Base-by-base conservation (phyloP, 257 asterid species). In the Fraxinus americana region DNA sequence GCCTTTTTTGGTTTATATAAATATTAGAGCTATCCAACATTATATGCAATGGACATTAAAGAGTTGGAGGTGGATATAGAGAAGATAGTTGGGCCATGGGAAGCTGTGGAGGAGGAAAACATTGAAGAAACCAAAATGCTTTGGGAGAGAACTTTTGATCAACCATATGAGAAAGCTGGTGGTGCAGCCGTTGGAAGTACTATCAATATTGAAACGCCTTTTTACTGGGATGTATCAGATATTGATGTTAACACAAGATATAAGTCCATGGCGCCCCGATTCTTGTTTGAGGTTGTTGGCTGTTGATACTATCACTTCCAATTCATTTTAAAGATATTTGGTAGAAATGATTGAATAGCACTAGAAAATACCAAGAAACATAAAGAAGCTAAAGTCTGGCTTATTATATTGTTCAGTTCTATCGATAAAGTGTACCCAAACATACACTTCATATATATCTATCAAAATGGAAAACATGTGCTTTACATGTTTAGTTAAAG, bases 91-190 rank as follows among this genome's bases (percentile, higher is more conserved):
- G 84, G 89, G 78, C 67, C 78, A 25, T 82, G 91, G 85, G 95
- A 88, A 48, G 82, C 73, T 7, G 86, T 78, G 71, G 86, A 85
- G 70, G 90, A 87, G 73, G 90, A 85, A 85, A 83, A 78, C 65
- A 35, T 82, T 5, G 82, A 85, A 79, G 85, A 85, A 76, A 90
- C 95, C 7, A 88, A 88, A 80, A 82, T 65, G 81, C 75, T 86
- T 16, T 94, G 99, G 99, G 99, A 94, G 82, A 92, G 82, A 80
- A 85, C 83, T 67, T 91, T 89, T 45, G 91, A 91, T 70, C 92
- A 86, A 77, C 97, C 99, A 48, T 94, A 88, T 52, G 97, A 92
- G 88, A 94, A 87, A 86, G 97, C 97, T 0, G 98, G 99, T 25
- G 89, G 88, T 65, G 82, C 83, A 85, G 75, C 85, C 83, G 75